Conservation (phyloP, 192 early-diverging fungal genomes). For the Funneliformis geosporum region DNA sequence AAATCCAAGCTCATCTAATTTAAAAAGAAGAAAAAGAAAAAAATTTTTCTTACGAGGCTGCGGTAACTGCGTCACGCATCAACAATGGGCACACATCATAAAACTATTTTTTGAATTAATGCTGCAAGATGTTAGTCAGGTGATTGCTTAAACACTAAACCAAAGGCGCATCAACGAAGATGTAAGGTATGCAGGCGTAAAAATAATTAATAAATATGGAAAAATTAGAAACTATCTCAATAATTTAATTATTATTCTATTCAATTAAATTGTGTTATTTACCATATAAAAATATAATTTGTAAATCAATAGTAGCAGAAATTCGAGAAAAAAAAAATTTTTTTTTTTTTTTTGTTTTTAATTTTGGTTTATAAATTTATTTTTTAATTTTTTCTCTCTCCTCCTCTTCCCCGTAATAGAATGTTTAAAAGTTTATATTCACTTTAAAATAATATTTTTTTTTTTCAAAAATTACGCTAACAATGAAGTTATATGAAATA, state of each 20-base stretch:
- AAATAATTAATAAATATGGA: conserved; percentile 1
- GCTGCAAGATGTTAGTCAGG: neutral
- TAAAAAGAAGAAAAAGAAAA: too few species aligned
- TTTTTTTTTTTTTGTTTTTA: neutral
- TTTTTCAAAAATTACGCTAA: too few species aligned
- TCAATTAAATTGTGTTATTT: neutral
- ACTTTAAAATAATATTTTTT: too few species aligned
- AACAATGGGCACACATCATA: too few species aligned
- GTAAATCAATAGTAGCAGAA: neutral
- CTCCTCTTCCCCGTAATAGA: neutral
- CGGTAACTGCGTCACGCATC: too few species aligned
- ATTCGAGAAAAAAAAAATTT: neutral
- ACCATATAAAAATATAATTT: neutral
- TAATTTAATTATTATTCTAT: neutral
- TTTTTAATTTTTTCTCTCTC: neutral
- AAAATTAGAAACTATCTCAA: neutral
- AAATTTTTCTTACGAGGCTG: too few species aligned
- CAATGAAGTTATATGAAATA: too few species aligned
- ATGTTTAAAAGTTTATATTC: neutral
- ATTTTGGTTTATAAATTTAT: neutral
- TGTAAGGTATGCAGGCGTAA: neutral
- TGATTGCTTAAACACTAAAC: neutral
- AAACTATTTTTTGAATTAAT: neutral
- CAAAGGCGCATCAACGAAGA: neutral
- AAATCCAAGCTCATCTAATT: too few species aligned